A percentile compares a stretch with the other conserved stretches of the same genome.
These are phyloP conservation scores for Nothophytophthora sp. DNA, from an alignment of 352 stramenopile genomes.

Conservation along the genomic window DNA sequence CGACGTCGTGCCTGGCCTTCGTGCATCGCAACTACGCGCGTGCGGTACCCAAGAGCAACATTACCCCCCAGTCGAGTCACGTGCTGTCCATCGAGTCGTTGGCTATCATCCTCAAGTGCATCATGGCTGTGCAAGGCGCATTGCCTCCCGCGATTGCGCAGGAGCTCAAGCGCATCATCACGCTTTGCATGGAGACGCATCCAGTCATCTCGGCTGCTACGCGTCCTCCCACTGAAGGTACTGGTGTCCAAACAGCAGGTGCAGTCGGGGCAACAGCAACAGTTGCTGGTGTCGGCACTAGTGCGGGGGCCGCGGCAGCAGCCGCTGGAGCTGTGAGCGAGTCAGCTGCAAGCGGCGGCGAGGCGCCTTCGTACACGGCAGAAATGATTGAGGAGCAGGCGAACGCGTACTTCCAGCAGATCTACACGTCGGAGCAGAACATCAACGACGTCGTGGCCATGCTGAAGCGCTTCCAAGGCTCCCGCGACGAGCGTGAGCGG, in stretches of 20 bases:
- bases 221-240: constrained; percentile 39
- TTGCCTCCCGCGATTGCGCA: constrained; percentile 70
- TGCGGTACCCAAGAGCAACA: constrained; percentile 77
- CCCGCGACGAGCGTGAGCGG: constrained; percentile 94
- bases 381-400: constrained; percentile 99
- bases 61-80: constrained; percentile 81
- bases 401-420: constrained; percentile 99
- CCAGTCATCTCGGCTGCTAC: constrained; percentile 79
- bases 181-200: constrained; percentile 82
- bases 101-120: constrained; percentile 82
- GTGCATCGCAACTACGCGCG: constrained; percentile 85
- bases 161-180: constrained; percentile 85
- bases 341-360: constrained; percentile 13
- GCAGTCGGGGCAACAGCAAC: constrained; percentile 4
- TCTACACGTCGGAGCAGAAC: constrained; percentile 98
- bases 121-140: constrained; percentile 68
- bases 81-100: constrained; percentile 85
- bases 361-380: constrained; percentile 62
- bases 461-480: constrained; percentile 98
- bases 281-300: constrained; percentile 14
- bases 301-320: neutral
- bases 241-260: constrained; percentile 11
- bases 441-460: constrained; percentile 98
- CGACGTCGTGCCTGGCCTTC: constrained; percentile 82
- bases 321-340: constrained; percentile 16